Conservation (phyloP, 2,329 filamentous ascomycete species). For the Bipolaris sorokiniana region DNA sequence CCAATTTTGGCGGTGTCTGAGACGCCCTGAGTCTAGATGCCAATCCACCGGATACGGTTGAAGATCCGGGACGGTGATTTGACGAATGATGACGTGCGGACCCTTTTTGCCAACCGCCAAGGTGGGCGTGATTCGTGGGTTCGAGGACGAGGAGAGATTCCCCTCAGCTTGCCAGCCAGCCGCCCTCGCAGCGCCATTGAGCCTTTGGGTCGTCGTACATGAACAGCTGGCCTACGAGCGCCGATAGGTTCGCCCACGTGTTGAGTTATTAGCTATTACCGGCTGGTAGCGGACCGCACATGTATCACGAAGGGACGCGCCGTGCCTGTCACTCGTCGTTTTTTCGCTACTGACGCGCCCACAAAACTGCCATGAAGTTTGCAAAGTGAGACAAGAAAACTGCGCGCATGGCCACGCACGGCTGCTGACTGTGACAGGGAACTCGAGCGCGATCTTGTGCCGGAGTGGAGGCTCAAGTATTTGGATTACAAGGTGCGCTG, state of each 20-base stretch:
- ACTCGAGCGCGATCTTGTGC: conserved; percentile 84
- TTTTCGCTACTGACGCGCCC: conserved; percentile 18
- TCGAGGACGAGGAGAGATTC: background rate
- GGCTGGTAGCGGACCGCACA: background rate
- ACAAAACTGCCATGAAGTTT: conserved; percentile 60
- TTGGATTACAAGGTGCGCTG: conserved; percentile 81
- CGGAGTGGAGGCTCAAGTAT: conserved; percentile 95
- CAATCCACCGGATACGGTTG: background rate
- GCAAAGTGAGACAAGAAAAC: conserved; percentile 59
- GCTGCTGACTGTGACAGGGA: conserved; percentile 59
- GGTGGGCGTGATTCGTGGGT: conserved; percentile 19
- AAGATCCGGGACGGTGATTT: background rate
- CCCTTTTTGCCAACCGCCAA: conserved; percentile 15
- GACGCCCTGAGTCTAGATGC: background rate
- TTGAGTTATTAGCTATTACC: background rate
- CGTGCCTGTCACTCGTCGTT: background rate
- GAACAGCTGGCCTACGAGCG: background rate
- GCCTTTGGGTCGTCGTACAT: background rate
- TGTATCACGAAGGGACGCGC: conserved; percentile 4
- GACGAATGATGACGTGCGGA: conserved; percentile 12
- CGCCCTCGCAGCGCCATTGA: conserved; percentile 5
- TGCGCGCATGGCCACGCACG: conserved; percentile 1
- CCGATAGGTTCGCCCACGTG: background rate
- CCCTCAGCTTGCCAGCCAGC: conserved; percentile 4
- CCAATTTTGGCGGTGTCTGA: background rate